Evolutionary conservation across 2,329 filamentous ascomycete genomes (phyloP).

Genomic region (Sarocladium brachiariae): DNA sequence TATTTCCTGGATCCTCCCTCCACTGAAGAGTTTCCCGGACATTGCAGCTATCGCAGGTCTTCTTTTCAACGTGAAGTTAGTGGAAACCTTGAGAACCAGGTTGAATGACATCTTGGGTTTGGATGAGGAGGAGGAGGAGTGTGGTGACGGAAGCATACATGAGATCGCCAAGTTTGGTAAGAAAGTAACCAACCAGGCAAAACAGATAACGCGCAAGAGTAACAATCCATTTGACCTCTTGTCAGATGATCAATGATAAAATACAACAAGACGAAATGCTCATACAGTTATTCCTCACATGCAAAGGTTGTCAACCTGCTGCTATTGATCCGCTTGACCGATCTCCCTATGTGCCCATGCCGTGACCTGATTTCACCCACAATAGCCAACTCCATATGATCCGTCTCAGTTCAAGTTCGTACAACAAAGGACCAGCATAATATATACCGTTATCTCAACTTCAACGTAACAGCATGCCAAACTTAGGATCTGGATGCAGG

Average conservation of each 20-base stretch:
- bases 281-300: no score
- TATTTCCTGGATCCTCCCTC: conserved; percentile 13
- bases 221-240: conserved; percentile 21
- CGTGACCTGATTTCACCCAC: no score
- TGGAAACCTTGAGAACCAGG: conserved; percentile 10
- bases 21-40: conserved; percentile 19
- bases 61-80: conserved; percentile 14
- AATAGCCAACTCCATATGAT: no score
- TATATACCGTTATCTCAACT: neutral
- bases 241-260: conserved; percentile 12
- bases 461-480: neutral
- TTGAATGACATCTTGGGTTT: conserved; percentile 17
- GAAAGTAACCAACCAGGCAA: conserved; percentile 11
- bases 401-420: no score
- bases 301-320: no score
- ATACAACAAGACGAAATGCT: neutral
- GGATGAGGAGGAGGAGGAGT: neutral
- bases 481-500: neutral
- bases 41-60: conserved; percentile 6
- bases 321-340: no score
- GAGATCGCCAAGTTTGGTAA: neutral
- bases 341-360: neutral
- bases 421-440: no score
- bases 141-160: neutral
- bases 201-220: neutral